Conservation (phyloP, 2,329 filamentous ascomycete species). For the Ophiocordyceps sinensis region DNA sequence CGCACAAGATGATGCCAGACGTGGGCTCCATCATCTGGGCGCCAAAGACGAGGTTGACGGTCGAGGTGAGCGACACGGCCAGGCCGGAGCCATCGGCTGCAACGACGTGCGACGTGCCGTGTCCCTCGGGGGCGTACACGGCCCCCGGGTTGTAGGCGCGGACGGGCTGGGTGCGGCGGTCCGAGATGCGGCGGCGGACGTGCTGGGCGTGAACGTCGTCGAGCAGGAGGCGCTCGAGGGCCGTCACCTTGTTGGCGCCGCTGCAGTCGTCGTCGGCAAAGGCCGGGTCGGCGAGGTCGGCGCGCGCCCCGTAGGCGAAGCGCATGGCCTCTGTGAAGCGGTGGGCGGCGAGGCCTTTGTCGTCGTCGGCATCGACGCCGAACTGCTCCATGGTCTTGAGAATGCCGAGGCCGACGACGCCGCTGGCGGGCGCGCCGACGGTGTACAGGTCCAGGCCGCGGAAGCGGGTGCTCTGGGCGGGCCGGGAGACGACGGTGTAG, state of each 20-base stretch:
- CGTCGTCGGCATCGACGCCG: slow-evolving; percentile 34
- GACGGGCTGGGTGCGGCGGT: slow-evolving; percentile 56
- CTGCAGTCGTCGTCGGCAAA: slow-evolving; percentile 40
- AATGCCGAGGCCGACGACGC: slow-evolving; percentile 57
- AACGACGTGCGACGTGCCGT: slow-evolving; percentile 62
- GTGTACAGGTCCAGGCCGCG: slow-evolving; percentile 56
- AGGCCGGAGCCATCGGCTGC: slow-evolving; percentile 59
- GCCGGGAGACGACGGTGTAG: slow-evolving; percentile 54
- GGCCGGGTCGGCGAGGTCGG: slow-evolving; percentile 68
- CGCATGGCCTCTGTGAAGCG: slow-evolving; percentile 77
- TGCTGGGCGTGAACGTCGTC: slow-evolving; percentile 40
- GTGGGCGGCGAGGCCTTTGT: slow-evolving; percentile 56
- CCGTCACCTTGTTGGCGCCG: slow-evolving; percentile 22
- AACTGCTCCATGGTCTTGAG: slow-evolving; percentile 79
- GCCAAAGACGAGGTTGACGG: slow-evolving; percentile 78
- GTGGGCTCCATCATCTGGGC: slow-evolving; percentile 63
- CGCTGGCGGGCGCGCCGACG: slow-evolving; percentile 63
- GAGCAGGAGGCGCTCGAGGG: slow-evolving; percentile 57
- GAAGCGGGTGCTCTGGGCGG: slow-evolving; percentile 50
- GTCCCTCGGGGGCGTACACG: slow-evolving; percentile 52
- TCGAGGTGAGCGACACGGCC: slow-evolving; percentile 71
- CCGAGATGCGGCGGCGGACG: slow-evolving; percentile 54
- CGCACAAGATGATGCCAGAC: slow-evolving; percentile 63
- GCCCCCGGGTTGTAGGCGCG: slow-evolving; percentile 57
- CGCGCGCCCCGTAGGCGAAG: slow-evolving; percentile 71